Percentiles rank a stretch among this genome's conserved stretches.
These are phyloP conservation scores for Diaporthe citrichinensis DNA, from an alignment of 2,329 filamentous ascomycete species.

Conservation along the genomic window DNA sequence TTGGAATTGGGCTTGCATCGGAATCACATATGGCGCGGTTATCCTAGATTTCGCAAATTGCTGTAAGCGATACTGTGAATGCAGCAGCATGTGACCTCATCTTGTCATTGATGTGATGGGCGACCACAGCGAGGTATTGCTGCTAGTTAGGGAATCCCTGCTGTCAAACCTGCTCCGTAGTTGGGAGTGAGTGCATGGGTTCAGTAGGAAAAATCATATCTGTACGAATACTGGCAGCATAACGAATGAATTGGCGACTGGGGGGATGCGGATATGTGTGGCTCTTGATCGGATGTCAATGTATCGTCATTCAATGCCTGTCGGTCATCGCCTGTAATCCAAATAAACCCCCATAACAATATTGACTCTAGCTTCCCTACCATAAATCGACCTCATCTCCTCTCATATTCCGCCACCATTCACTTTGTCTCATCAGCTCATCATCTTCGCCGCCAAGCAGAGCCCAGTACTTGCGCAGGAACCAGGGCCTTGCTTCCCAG, in stretches of 20 bases:
- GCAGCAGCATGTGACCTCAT: no score
- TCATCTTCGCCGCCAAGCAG: conserved; percentile 42
- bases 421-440: conserved; percentile 42
- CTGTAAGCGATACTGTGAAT: background rate
- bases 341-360: rapidly evolving
- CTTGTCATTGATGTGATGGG: background rate
- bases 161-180: no score
- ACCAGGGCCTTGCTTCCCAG: conserved; percentile 42
- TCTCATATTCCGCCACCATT: conserved; percentile 40
- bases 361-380: background rate
- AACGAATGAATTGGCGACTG: no score
- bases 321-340: no score
- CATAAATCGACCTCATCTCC: conserved; percentile 34
- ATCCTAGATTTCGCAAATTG: background rate
- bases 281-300: background rate
- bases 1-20: no score
- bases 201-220: no score
- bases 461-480: conserved; percentile 41
- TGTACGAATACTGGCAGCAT: no score
- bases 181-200: no score
- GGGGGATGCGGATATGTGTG: background rate
- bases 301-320: background rate
- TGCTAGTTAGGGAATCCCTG: no score
- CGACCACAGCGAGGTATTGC: no score
- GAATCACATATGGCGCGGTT: no score